Base-by-base conservation (phyloP, 306 rosid species). In the Cucurbita argyrosperma region DNA sequence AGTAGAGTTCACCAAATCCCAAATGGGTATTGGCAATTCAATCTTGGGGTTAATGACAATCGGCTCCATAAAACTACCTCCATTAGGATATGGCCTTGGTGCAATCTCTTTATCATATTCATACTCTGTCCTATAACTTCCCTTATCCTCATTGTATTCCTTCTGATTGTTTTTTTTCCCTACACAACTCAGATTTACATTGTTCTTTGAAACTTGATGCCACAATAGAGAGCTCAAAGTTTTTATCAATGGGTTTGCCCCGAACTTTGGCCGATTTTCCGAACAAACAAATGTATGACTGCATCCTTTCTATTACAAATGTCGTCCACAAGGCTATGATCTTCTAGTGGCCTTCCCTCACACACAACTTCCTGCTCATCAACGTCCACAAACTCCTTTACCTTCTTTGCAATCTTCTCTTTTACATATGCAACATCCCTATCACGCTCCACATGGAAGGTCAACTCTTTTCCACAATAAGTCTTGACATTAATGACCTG, bases 301-400 rank as follows among this genome's bases (percentile, higher is more conserved):
- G 88, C 97, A 85, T 93, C 96, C 21, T 76, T 82, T 62, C 81
- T 78, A 57, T 87, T 82, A 53, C 94, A 82, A 68, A 93, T 83
- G 76, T 90, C 88, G 72, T 89, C 94, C 49, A 93, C 85, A 55
- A 89, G 88, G 81, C 84, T 84, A 83, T 90, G 92, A 78, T 93
- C 96, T 68, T 93, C 96, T 46, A 93, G 92, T 14, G 39, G 81
- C 49, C 86, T 82, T 39, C 98, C 98, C 8, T 89, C 87, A 75
- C 84, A 89, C 63, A 85, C 88, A 79, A 93, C 90, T 71, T 93
- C 98, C 76, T 89, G 92, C 77, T 84, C 86, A 74, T 87, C 97
- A 61, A 76, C 82, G 76, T 93, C 96, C 80, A 79, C 87, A 79
- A 89, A 85, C 59, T 59, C 87, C 52, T 87, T 89, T 64, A 80